Conservation (phyloP, 2,329 filamentous ascomycete species). For the Atkinsonella hypoxylon region DNA sequence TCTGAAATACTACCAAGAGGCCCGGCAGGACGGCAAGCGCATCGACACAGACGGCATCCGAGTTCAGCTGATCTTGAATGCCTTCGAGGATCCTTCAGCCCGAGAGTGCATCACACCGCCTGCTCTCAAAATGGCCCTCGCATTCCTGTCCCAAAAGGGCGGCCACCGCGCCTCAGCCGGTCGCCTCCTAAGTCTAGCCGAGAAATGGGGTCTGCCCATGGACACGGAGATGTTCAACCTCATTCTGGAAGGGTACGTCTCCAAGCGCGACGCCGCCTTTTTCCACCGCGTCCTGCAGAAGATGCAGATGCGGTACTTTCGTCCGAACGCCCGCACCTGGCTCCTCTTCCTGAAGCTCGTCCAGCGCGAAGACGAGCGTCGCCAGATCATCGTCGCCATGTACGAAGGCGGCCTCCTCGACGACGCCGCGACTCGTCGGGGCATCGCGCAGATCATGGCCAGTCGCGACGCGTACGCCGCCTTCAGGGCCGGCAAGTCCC, state of each 20-base stretch:
- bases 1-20: constrained; percentile 23
- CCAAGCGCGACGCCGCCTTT: constrained; percentile 25
- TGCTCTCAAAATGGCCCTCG: constrained; percentile 32
- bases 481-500: constrained; percentile 21
- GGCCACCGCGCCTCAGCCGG: constrained; percentile 23
- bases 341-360: constrained; percentile 38
- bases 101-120: constrained; percentile 23
- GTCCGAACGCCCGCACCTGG: constrained; percentile 36
- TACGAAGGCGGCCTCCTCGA: constrained; percentile 30
- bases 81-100: constrained; percentile 26
- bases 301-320: constrained; percentile 28
- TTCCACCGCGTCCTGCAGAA: constrained; percentile 28
- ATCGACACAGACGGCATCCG: constrained; percentile 27
- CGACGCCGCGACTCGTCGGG: constrained; percentile 21
- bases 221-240: constrained; percentile 37
- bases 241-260: constrained; percentile 28
- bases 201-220: constrained; percentile 25
- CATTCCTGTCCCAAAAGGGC: constrained; percentile 25
- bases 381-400: constrained; percentile 35
- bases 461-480: constrained; percentile 30
- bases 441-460: constrained; percentile 31
- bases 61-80: constrained; percentile 24
- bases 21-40: constrained; percentile 14
- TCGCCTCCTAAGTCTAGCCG: constrained; percentile 25
- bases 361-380: constrained; percentile 43